Evolutionary conservation across 805 yeast species (phyloP).

Genomic region (Metschnikowia arizonensis): DNA sequence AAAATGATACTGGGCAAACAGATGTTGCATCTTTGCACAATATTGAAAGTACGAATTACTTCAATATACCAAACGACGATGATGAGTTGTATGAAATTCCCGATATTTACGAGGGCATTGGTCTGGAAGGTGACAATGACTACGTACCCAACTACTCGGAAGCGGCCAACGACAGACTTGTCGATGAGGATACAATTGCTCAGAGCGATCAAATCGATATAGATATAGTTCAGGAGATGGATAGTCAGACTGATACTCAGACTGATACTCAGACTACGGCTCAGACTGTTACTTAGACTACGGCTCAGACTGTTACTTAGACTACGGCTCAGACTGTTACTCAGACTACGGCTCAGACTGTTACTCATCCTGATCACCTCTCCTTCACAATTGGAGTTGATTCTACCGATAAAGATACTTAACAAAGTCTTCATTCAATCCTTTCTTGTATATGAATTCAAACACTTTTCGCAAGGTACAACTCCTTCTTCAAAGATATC

Average conservation of each 20-base stretch:
- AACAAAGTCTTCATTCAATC: too few relatives aligned
- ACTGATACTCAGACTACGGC: too few relatives aligned
- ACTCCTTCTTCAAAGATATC: constrained; percentile 53
- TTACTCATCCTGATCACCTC: too few relatives aligned
- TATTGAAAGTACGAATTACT: constrained; percentile 6
- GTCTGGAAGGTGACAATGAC: constrained; percentile 23
- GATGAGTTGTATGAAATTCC: constrained; percentile 19
- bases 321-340: too few relatives aligned
- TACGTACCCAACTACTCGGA: constrained; percentile 34
- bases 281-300: too few relatives aligned
- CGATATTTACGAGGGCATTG: constrained; percentile 16
- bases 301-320: too few relatives aligned
- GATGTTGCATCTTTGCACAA: background rate
- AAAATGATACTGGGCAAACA: constrained; percentile 6
- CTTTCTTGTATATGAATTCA: background rate
- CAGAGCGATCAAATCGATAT: too few relatives aligned
- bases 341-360: too few relatives aligned
- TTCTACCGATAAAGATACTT: too few relatives aligned
- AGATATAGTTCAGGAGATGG: too few relatives aligned
- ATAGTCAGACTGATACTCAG: too few relatives aligned
- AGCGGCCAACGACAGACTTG: constrained; percentile 25
- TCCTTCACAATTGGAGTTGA: too few relatives aligned
- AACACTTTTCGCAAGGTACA: constrained; percentile 26
- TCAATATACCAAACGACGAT: constrained; percentile 11
- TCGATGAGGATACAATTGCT: constrained; percentile 8